Base-by-base conservation (phyloP, 2,329 filamentous ascomycete species). In the Cephalotrichum gorgonifer region DNA sequence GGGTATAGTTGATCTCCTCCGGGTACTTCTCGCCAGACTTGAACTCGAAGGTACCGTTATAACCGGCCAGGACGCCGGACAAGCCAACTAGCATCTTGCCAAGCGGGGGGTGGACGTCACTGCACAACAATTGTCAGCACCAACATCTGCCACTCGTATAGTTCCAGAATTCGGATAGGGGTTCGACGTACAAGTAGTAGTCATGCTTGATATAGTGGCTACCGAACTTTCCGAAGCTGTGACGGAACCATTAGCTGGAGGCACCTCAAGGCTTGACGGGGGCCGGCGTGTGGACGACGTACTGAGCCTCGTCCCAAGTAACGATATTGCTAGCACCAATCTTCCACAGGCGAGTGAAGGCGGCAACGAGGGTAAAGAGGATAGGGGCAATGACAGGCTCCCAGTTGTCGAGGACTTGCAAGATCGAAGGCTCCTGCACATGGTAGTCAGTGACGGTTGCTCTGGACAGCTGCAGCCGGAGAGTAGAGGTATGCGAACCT, bases 21-120 rank as follows among this genome's bases (percentile, higher is more conserved):
- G 93, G 93, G 65, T 98, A 98, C 49, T 80, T 89, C 63, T 97
- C 93, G 64, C 93, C 93, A 48, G 91, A 97, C 70, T 98, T 98
- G 78, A 98, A 98, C 64, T 98, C 93, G 69, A 98, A 98, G 4
- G 91, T 94, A 51, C 93, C 93, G 73, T 98, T 98, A 75, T 98
- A 98, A 56, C 91, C 91, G 56, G 91, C 94, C 53, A 98, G 77
- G 63, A 94, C 95, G 63, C 93, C 93, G 6, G 93, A 97, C 47
- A 98, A 78, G 54, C 93, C 93, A 58, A 98, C 91, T 50, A 98
- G 82, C 81, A 98, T 97, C 75, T 98, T 98, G 64, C 93, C 93
- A 53, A 98, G 81, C 49, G 93, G 93, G 55, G 93, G 93, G 68
- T 95, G 88, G 51, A 94, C 86, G 55, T 70, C 67, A 60, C 53